Evolutionary conservation across 768 basidiomycete species (phyloP).

Genomic region (Boletus reticuloceps): DNA sequence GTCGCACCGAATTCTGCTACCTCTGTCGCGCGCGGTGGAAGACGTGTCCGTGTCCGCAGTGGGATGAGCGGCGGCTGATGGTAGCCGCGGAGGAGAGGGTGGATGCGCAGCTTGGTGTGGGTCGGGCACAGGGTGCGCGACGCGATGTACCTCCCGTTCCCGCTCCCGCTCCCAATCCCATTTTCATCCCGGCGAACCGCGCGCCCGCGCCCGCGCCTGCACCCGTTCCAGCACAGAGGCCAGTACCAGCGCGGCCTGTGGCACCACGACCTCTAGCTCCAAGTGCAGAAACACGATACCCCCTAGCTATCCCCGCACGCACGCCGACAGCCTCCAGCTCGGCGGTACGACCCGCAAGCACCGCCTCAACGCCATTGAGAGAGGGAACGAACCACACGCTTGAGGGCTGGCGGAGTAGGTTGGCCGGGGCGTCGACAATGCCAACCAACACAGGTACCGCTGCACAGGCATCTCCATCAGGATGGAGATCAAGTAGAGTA

Average conservation of each 20-base stretch:
- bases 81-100: conserved; percentile 46
- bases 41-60: conserved; percentile 59
- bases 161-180: background rate
- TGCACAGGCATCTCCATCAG: background rate
- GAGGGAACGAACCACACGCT: background rate
- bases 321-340: conserved; percentile 1
- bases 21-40: conserved; percentile 61
- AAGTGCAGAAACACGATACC: background rate
- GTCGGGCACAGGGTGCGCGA: conserved; percentile 30
- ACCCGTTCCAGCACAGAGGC: background rate
- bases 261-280: background rate
- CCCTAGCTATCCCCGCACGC: background rate
- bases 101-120: conserved; percentile 33
- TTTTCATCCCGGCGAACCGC: background rate
- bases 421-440: background rate
- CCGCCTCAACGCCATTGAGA: background rate
- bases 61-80: conserved; percentile 51
- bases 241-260: background rate
- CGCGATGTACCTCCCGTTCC: conserved; percentile 27
- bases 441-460: background rate
- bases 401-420: background rate
- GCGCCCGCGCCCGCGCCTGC: background rate
- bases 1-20: conserved; percentile 40
- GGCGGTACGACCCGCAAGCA: background rate
- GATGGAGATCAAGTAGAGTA: background rate